Conservation (phyloP, 495 filamentous ascomycete genomes). For the Penicillium subrubescens region DNA sequence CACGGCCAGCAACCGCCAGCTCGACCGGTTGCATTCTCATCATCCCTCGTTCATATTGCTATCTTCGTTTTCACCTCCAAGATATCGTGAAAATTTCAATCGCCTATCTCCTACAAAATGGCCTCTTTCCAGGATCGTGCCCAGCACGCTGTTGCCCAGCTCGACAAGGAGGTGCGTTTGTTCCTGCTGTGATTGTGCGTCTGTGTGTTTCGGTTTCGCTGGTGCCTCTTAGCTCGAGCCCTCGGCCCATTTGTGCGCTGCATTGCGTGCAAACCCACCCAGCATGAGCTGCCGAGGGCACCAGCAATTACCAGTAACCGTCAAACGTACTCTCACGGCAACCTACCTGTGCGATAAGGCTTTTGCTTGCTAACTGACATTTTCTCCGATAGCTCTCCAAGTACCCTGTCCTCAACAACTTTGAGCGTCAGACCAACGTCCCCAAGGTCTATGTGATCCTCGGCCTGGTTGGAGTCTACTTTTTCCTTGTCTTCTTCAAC, state of each 20-base stretch:
- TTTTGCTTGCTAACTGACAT: conserved; percentile 25
- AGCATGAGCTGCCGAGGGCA: conserved; percentile 8
- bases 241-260: conserved; percentile 19
- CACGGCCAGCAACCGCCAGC: conserved; percentile 29
- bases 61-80: conserved; percentile 8
- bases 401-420: conserved; percentile 91
- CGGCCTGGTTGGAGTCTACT: conserved; percentile 82
- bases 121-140: conserved; percentile 87
- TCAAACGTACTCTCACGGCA: not conserved
- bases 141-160: conserved; percentile 83
- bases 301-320: not conserved
- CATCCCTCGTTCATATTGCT: conserved; percentile 27
- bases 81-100: conserved; percentile 13
- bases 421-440: conserved; percentile 92
- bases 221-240: conserved; percentile 27
- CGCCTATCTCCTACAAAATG: conserved; percentile 41
- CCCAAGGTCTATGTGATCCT: conserved; percentile 97
- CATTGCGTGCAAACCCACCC: conserved; percentile 16
- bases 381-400: conserved; percentile 76
- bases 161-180: conserved; percentile 92
- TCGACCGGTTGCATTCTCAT: conserved; percentile 32
- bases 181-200: conserved; percentile 27
- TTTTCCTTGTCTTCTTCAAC: conserved; percentile 99
- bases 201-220: conserved; percentile 18
- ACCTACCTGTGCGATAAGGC: not conserved